These are phyloP conservation scores for Poronia punctata DNA, from an alignment of 495 filamentous ascomycete genomes.

Conservation along the genomic window DNA sequence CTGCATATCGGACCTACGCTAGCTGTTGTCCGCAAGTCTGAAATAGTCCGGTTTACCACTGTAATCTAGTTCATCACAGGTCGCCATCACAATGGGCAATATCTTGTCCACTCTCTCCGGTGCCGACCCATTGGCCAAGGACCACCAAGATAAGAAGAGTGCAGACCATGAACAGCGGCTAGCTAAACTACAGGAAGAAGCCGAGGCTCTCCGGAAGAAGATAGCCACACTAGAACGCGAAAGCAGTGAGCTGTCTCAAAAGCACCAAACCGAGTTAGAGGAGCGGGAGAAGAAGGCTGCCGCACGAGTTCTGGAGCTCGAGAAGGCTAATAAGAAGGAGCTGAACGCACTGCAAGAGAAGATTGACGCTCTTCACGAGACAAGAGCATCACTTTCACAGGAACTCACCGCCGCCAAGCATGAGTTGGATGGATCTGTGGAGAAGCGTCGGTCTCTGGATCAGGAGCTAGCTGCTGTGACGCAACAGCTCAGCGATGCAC, in stretches of 20 bases:
- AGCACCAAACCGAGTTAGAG: background rate
- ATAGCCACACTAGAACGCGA: conserved; percentile 5
- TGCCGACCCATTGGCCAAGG: conserved; percentile 10
- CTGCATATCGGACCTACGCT: too few relatives aligned
- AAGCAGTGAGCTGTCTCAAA: background rate
- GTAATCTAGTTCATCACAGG: background rate
- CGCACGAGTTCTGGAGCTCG: conserved; percentile 5
- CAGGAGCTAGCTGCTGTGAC: conserved; percentile 3
- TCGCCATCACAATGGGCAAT: conserved; percentile 10
- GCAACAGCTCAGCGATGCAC: conserved; percentile 4
- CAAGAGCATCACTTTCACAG: conserved; percentile 6
- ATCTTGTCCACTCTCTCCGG: conserved; percentile 13
- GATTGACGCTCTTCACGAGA: background rate
- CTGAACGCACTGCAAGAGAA: conserved; percentile 4
- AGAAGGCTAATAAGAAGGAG: conserved; percentile 4
- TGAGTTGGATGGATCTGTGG: conserved; percentile 2
- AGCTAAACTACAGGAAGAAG: conserved; percentile 7
- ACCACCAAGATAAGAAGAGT: conserved; percentile 7
- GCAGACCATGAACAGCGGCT: conserved; percentile 7
- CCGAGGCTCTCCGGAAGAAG: conserved; percentile 8
- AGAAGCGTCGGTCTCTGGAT: conserved; percentile 3
- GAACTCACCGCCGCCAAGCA: conserved; percentile 7
- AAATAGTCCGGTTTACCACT: too few relatives aligned
- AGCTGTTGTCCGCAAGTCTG: too few relatives aligned
- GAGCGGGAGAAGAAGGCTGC: conserved; percentile 3